These are phyloP conservation scores for Begonia fuchsioides DNA, from an alignment of 306 rosid species.

Conservation along the genomic window DNA sequence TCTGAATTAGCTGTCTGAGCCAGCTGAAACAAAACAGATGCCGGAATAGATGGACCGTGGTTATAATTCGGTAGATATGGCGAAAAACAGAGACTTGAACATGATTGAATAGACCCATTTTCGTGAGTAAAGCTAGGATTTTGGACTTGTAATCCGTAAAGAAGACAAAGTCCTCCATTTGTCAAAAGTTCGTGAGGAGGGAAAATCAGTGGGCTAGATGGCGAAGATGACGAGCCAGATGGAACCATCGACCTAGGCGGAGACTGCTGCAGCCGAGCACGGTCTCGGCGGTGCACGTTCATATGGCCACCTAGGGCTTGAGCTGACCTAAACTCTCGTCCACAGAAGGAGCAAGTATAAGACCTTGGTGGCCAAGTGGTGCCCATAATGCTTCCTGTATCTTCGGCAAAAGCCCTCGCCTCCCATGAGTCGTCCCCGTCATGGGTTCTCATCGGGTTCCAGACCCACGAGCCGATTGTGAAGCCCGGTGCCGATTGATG, in stretches of 20 bases:
- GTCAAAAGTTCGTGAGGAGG: constrained; percentile 29
- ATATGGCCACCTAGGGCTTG: constrained; percentile 97
- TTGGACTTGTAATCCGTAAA: too few species aligned
- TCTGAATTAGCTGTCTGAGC: not conserved
- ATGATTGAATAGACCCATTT: too few species aligned
- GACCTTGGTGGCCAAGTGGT: constrained; percentile 97
- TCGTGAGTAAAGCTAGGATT: too few species aligned
- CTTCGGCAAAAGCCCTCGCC: constrained; percentile 78
- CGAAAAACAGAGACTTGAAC: too few species aligned
- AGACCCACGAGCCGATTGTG: not conserved
- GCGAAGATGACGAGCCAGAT: constrained; percentile 1
- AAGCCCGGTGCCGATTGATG: too few species aligned
- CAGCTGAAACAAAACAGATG: constrained; percentile 12
- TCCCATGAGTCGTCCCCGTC: constrained; percentile 80
- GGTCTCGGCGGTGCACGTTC: constrained; percentile 99
- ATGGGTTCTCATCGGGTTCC: constrained; percentile 40
- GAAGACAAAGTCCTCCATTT: too few species aligned
- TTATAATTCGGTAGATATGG: too few species aligned
- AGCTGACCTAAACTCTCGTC: constrained; percentile 76
- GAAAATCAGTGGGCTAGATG: constrained; percentile 14
- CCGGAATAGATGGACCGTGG: constrained; percentile 4
- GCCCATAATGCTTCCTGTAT: constrained; percentile 57
- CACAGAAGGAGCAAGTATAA: constrained; percentile 69
- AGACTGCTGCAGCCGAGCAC: constrained; percentile 64
- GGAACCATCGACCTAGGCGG: constrained; percentile 13